Percentiles rank a stretch among this genome's conserved stretches.
phyloP scores from a whole-genome alignment of 768 basidiomycete genomes.

The Rhodotorula kratochvilovae region DNA sequence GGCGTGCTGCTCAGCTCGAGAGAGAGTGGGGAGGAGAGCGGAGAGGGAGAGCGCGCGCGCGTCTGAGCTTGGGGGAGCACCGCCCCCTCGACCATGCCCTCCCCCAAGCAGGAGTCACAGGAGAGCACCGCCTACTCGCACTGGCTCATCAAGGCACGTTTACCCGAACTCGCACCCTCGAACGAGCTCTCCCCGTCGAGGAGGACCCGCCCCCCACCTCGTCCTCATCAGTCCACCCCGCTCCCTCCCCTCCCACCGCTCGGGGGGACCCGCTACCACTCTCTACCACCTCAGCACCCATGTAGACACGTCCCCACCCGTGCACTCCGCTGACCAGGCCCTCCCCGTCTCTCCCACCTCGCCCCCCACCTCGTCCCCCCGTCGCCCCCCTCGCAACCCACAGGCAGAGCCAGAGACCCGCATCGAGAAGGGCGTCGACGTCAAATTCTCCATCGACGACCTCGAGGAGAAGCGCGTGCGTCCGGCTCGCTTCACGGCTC shows the following conservation, averaged over 20 bases:
- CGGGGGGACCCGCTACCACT: too few species aligned
- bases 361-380: too few species aligned
- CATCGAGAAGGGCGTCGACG: conserved; percentile 68
- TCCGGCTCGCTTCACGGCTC: too few species aligned
- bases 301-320: background rate
- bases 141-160: conserved; percentile 30
- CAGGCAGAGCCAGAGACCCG: conserved; percentile 53
- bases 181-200: background rate
- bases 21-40: background rate
- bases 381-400: background rate
- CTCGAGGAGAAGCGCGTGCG: conserved; percentile 57
- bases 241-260: background rate
- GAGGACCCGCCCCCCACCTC: background rate
- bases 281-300: too few species aligned
- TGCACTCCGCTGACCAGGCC: too few species aligned
- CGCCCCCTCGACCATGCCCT: background rate
- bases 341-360: background rate
- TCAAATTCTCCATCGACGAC: conserved; percentile 86
- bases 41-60: conserved; percentile 53
- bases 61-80: background rate
- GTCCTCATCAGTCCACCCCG: background rate
- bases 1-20: background rate
- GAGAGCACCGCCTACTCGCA: background rate
- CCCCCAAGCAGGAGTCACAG: background rate
- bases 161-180: background rate